Evolutionary conservation across 2,329 filamentous ascomycete genomes (phyloP).

Genomic region (Monilinia vaccinii-corymbosi): DNA sequence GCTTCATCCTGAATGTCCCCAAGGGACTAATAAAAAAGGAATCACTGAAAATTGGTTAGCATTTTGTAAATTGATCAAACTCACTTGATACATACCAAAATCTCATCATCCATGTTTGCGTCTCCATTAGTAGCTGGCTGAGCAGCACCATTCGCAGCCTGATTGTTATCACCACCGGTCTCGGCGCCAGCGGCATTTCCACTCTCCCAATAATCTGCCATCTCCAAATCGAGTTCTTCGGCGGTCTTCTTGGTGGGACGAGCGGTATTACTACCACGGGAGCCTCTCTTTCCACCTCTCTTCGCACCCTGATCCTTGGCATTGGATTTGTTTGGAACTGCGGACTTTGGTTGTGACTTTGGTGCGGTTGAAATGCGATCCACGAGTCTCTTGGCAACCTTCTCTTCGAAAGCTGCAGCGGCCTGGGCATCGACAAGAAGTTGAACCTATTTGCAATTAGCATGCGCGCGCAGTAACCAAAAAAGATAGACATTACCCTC

Average conservation of each 20-base stretch:
- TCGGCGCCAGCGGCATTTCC: conserved; percentile 37
- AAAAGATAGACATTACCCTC: conserved; percentile 68
- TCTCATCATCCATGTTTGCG: conserved; percentile 59
- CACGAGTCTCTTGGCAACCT: conserved; percentile 60
- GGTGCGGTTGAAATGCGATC: conserved; percentile 64
- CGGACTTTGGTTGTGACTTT: conserved; percentile 74
- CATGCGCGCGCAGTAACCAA: neutral
- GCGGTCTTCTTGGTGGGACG: conserved; percentile 77
- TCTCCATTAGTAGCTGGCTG: conserved; percentile 36
- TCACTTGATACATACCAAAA: conserved; percentile 28
- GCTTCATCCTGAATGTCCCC: neutral
- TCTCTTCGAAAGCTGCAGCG: conserved; percentile 48
- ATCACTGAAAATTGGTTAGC: neutral
- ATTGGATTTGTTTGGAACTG: conserved; percentile 66
- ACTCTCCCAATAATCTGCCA: conserved; percentile 81
- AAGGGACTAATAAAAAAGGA: neutral
- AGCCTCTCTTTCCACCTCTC: conserved; percentile 30
- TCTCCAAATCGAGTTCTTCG: conserved; percentile 93
- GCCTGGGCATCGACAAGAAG: conserved; percentile 74
- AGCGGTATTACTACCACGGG: conserved; percentile 44
- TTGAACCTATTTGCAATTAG: conserved; percentile 57
- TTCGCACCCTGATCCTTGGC: conserved; percentile 39
- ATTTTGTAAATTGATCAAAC: neutral
- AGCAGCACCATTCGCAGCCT: conserved; percentile 37
- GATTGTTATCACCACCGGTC: conserved; percentile 39